phyloP scores from a whole-genome alignment of 495 filamentous ascomycete species.

The Aspergillus mulundensis region DNA sequence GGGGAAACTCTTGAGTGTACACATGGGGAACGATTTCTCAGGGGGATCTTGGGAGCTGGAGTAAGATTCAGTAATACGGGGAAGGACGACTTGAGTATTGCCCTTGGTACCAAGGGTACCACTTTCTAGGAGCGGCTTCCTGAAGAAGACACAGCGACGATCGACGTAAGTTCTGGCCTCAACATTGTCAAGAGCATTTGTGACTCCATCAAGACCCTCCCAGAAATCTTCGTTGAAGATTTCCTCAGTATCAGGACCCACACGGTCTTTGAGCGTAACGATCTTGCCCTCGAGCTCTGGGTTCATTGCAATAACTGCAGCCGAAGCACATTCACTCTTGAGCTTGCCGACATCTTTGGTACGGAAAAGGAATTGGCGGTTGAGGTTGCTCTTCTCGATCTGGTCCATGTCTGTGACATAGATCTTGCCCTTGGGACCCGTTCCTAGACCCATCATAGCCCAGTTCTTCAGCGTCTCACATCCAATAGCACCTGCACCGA shows the following conservation, averaged over 20 bases:
- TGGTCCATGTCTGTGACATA: slow-evolving; percentile 95
- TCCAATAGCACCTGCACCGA: slow-evolving; percentile 95
- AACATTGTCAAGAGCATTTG: slow-evolving; percentile 96
- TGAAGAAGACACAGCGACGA: slow-evolving; percentile 97
- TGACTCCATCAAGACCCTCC: slow-evolving; percentile 83
- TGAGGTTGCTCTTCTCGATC: slow-evolving; percentile 98
- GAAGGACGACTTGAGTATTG: slow-evolving; percentile 93
- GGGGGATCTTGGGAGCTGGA: slow-evolving; percentile 98
- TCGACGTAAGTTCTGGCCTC: slow-evolving; percentile 98
- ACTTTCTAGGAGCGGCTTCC: slow-evolving; percentile 91
- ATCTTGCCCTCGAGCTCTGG: slow-evolving; percentile 85
- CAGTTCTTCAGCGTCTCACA: slow-evolving; percentile 99
- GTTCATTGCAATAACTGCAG: slow-evolving; percentile 90
- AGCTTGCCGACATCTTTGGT: slow-evolving; percentile 90
- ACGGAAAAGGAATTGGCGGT: slow-evolving; percentile 95
- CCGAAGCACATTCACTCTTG: slow-evolving; percentile 94
- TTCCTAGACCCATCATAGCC: slow-evolving; percentile 96
- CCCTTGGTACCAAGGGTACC: slow-evolving; percentile 98
- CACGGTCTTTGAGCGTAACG: slow-evolving; percentile 77
- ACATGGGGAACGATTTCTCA: slow-evolving; percentile 98
- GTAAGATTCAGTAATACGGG: slow-evolving; percentile 90
- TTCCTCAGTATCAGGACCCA: slow-evolving; percentile 87
- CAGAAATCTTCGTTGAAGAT: slow-evolving; percentile 96
- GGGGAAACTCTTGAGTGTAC: slow-evolving; percentile 94
- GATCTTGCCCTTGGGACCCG: slow-evolving; percentile 84